Evolutionary conservation across 805 yeast genomes (phyloP), one percentile per base, ranked within the genome.

Genomic region (Wickerhamiella bombiphila): DNA sequence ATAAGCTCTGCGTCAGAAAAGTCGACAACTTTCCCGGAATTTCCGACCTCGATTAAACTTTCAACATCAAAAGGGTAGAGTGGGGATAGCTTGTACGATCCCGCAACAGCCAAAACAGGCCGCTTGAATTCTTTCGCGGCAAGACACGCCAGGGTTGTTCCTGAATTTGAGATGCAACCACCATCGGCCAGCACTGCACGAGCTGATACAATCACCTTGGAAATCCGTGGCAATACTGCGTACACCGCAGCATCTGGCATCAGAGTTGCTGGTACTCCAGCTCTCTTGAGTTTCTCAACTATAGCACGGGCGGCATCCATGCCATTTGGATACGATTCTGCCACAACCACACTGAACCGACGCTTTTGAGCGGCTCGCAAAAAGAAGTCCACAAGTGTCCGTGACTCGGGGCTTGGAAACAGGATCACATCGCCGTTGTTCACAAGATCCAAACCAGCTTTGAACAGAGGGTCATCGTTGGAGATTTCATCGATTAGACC

Each of bases 141-240:
- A 60, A 86, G 94, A 48, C 93, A 86, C 8, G 85, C 95, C 35
- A 85, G 70, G 21, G 94, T 80, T 21, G 81, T 94, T 37, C 98
- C 99, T 1, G 93, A 74, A 19, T 79, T 73, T 2, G 94, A 74
- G 35, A 83, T 72, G 47, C 94, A 80, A 8, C 97, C 96, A 42
- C 99, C 99, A 54, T 91, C 91, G 37, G 94, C 94, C 56, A 91
- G 80, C 4, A 91, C 96, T 0, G 94, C 74, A 43, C 80, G 71
- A 4, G 97, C 79, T 28, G 97, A 96, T 38, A 93, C 72, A 42
- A 91, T 74, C 22, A 91, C 98, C 57, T 93, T 93, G 32, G 96
- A 95, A 4, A 91, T 97, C 46, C 95, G 68, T 28, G 95, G 80
- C 97, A 91, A 91, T 34, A 91, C 83, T 0, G 98, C 96, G 58